Base-by-base conservation (phyloP, 306 rosid genomes). In the Aeschynomene evenia region DNA sequence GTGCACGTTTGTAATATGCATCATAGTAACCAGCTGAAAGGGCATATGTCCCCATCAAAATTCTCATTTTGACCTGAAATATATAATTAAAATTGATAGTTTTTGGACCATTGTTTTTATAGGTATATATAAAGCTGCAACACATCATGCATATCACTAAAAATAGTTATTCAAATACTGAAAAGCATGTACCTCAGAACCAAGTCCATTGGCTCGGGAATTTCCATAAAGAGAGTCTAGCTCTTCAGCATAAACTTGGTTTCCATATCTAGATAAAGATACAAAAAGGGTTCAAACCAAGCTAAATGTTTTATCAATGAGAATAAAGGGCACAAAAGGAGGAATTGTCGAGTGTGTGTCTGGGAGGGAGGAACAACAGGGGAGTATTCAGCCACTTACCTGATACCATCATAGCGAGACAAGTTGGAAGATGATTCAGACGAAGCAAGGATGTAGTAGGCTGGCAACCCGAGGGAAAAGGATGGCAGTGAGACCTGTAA, bases 1-100 rank as follows among this genome's bases (percentile, higher is more conserved):
- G 99, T 66, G 99, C 99, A 2, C 95, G 95, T 81, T 94, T 94
- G 90, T 94, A 91, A 81, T 87, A 94, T 69, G 97, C 97, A 81
- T 94, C 99, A 83, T 94, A 94, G 79, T 94, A 94, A 79, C 97
- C 99, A 58, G 99, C 96, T 37, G 99, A 94, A 78, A 94, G 99
- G 28, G 95, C 96, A 81, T 94, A 94, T 22, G 97, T 88, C 64
- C 99, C 99, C 74, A 81, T 88, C 77, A 94, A 82, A 78, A 94
- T 91, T 84, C 99, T 94, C 97, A 84, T 88, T 85, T 94, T 94
- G 79, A 94, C 97, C 99, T 94, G 84, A 85, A 66, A 74, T 49
- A 57, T 29, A 52, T 40, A 67, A 34, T 45, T 19, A 50, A 52
- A 29, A 59, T 58, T 49, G 28, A 61, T 64, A 31, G 57, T 43